Conservation (phyloP, 495 filamentous ascomycete species). For the Staphylotrichum tortipilum region DNA sequence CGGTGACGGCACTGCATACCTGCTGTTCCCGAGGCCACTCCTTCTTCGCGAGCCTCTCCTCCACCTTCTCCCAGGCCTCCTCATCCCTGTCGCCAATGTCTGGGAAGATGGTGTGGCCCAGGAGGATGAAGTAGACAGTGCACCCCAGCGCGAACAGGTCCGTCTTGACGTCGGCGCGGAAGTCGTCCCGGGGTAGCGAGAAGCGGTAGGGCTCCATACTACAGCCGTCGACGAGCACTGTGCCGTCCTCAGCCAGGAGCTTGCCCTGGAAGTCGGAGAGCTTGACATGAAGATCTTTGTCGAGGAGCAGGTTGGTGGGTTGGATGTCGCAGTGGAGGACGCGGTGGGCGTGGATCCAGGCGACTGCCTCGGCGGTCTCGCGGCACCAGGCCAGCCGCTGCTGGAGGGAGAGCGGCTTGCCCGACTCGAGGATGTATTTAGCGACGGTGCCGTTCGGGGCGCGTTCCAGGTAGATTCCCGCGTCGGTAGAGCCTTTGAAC, state of each 20-base stretch:
- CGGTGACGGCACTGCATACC: not conserved
- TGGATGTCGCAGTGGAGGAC: conserved; percentile 2
- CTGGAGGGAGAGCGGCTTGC: not conserved
- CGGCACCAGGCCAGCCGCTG: conserved; percentile 1
- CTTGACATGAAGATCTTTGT: too few relatives aligned
- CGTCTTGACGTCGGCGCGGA: too few relatives aligned
- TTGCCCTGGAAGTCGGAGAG: not conserved
- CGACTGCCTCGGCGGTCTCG: not conserved
- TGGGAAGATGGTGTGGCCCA: not conserved
- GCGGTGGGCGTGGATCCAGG: not conserved
- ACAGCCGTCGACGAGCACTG: too few relatives aligned
- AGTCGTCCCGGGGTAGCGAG: too few relatives aligned
- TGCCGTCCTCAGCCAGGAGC: not conserved
- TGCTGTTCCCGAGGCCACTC: not conserved
- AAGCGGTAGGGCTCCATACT: too few relatives aligned
- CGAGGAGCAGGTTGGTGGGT: too few relatives aligned
- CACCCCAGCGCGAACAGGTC: too few relatives aligned
- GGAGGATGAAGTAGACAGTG: too few relatives aligned
- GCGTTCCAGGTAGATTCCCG: too few relatives aligned
- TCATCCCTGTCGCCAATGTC: not conserved
- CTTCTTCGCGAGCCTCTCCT: not conserved
- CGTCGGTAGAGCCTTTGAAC: too few relatives aligned
- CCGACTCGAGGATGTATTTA: too few relatives aligned
- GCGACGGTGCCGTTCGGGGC: too few relatives aligned
- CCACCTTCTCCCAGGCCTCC: not conserved